phyloP scores from a whole-genome alignment of 176 grass and related monocot genomes.

The Oryza rufipogon region DNA sequence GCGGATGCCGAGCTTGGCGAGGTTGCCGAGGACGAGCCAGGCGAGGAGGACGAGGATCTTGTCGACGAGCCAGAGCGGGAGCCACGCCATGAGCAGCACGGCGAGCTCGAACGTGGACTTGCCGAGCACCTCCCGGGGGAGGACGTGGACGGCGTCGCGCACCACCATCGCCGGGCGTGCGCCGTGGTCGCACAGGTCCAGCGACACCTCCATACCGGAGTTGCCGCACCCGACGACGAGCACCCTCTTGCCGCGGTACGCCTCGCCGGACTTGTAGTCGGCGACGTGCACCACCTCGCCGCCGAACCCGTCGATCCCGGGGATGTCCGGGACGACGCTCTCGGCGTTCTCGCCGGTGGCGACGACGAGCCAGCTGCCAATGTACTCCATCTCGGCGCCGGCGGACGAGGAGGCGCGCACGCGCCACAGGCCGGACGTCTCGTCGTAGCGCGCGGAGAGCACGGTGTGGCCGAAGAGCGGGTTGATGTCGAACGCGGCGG shows the following conservation, averaged over 20 bases:
- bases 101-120: conserved; percentile 84
- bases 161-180: conserved; percentile 73
- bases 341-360: conserved; percentile 91
- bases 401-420: conserved; percentile 32
- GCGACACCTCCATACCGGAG: conserved; percentile 93
- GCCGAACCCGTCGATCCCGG: conserved; percentile 41
- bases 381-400: conserved; percentile 70
- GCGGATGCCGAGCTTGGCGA: conserved; percentile 59
- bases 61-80: conserved; percentile 85
- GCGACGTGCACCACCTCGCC: conserved; percentile 58
- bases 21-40: conserved; percentile 65
- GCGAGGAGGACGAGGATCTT: conserved; percentile 65
- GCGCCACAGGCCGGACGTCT: conserved; percentile 74
- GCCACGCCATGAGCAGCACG: conserved; percentile 70
- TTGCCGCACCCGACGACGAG: conserved; percentile 84
- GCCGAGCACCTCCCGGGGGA: conserved; percentile 73
- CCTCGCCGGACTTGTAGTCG: conserved; percentile 68
- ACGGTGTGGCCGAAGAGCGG: conserved; percentile 65
- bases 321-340: conserved; percentile 55
- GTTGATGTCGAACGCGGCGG: conserved; percentile 57
- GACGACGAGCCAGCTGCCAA: conserved; percentile 79
- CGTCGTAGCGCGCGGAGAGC: conserved; percentile 58
- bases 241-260: conserved; percentile 63
- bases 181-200: conserved; percentile 73
- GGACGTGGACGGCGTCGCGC: conserved; percentile 80